A percentile compares a stretch with the other conserved stretches of the same genome.
Conservation (phyloP, 352 stramenopile species). For the Chrysophaeum taylorii region DNA sequence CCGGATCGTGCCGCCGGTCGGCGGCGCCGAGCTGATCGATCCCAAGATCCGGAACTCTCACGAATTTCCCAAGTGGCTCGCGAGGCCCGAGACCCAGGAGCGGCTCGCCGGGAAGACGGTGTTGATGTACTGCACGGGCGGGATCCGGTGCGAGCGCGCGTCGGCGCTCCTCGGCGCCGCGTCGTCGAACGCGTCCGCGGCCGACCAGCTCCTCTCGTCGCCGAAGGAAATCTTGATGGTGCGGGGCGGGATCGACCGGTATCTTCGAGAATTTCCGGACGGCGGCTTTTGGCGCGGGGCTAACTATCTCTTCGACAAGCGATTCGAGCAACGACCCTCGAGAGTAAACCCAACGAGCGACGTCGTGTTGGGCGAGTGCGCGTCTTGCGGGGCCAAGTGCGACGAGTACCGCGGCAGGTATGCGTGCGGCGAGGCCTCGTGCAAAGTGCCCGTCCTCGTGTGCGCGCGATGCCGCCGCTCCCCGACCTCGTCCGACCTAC, state of each 20-base stretch:
- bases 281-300: slow-evolving; percentile 60
- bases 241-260: slow-evolving; percentile 58
- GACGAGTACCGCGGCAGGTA: slow-evolving; percentile 2
- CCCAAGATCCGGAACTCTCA: slow-evolving; percentile 60
- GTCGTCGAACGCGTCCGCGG: not conserved
- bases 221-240: slow-evolving; percentile 28
- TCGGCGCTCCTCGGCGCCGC: slow-evolving; percentile 41
- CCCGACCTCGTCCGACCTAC: not conserved
- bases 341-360: not conserved
- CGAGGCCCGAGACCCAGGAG: slow-evolving; percentile 46
- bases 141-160: slow-evolving; percentile 54
- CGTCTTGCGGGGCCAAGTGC: not conserved
- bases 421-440: slow-evolving; percentile 14
- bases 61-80: slow-evolving; percentile 52
- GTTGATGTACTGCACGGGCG: slow-evolving; percentile 58
- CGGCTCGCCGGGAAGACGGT: slow-evolving; percentile 56
- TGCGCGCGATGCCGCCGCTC: not conserved
- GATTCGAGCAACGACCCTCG: slow-evolving; percentile 22
- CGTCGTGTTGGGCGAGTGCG: not conserved
- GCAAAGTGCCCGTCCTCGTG: slow-evolving; percentile 7
- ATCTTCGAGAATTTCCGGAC: slow-evolving; percentile 56
- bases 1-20: slow-evolving; percentile 51
- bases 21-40: slow-evolving; percentile 50
- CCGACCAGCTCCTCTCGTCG: not conserved
- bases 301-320: slow-evolving; percentile 73